phyloP scores from a whole-genome alignment of 192 early-diverging fungal genomes.

The Borealophlyctis nickersoniae region DNA sequence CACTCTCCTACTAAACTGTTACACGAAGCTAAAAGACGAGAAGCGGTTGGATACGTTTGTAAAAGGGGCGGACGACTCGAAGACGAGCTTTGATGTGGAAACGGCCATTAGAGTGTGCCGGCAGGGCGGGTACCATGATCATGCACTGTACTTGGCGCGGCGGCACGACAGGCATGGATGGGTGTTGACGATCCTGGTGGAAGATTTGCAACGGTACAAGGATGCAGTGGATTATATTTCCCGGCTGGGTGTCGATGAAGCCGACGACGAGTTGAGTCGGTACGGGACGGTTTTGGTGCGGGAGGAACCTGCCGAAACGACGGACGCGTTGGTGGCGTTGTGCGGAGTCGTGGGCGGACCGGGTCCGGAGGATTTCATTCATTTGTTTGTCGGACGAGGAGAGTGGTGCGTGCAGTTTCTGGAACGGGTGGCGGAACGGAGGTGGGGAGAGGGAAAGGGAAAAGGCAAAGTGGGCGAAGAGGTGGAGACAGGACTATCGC shows the following conservation, averaged over 20 bases:
- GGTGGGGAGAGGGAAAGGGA: slow-evolving; percentile 55
- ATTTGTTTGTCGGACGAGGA: slow-evolving; percentile 82
- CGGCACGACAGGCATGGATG: slow-evolving; percentile 77
- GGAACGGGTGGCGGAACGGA: slow-evolving; percentile 75
- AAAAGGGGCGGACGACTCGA: slow-evolving; percentile 62
- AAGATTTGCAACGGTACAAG: slow-evolving; percentile 78
- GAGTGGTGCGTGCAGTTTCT: slow-evolving; percentile 78
- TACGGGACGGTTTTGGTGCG: slow-evolving; percentile 48
- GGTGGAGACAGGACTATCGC: slow-evolving; percentile 1
- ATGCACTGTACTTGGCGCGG: slow-evolving; percentile 87
- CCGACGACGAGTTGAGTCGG: slow-evolving; percentile 22
- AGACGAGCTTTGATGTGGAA: slow-evolving; percentile 81
- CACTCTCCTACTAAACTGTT: slow-evolving; percentile 94
- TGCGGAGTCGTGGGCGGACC: slow-evolving; percentile 20
- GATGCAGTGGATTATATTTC: slow-evolving; percentile 75
- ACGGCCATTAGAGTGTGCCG: slow-evolving; percentile 92
- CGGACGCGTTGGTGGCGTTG: slow-evolving; percentile 42
- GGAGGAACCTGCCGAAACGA: slow-evolving; percentile 47
- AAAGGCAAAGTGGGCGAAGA: background rate
- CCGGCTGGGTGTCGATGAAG: slow-evolving; percentile 29
- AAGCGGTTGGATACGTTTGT: slow-evolving; percentile 85
- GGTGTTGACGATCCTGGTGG: slow-evolving; percentile 86
- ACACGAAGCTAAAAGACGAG: slow-evolving; percentile 90
- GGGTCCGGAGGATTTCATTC: slow-evolving; percentile 68
- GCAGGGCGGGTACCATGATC: slow-evolving; percentile 83